Conservation (phyloP, 768 basidiomycete genomes). For the Hemileccinum rubropunctum region DNA sequence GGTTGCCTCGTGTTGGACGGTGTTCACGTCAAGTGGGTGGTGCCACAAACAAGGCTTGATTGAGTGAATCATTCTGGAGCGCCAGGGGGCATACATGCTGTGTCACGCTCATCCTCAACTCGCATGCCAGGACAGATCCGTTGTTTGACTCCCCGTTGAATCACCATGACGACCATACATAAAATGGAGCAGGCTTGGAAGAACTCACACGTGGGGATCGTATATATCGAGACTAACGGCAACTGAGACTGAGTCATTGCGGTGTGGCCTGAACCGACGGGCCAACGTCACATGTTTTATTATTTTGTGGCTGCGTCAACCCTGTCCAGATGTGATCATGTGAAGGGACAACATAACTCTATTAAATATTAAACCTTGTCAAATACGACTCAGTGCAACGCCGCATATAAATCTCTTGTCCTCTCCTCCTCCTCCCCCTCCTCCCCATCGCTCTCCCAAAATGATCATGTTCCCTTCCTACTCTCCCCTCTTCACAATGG, state of each 20-base stretch:
- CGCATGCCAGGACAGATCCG: too few species aligned
- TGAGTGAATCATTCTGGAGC: too few species aligned
- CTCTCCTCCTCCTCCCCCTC: too few species aligned
- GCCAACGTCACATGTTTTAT: background rate
- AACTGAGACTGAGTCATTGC: background rate
- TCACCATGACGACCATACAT: background rate
- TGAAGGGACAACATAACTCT: background rate
- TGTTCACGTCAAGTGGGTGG: too few species aligned
- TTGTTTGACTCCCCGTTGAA: too few species aligned
- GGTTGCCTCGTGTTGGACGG: constrained; percentile 15
- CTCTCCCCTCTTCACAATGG: constrained; percentile 65
- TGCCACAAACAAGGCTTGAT: too few species aligned
- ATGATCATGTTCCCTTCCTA: constrained; percentile 33
- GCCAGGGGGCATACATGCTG: too few species aligned
- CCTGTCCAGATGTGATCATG: constrained; percentile 17
- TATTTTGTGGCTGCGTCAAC: constrained; percentile 10
- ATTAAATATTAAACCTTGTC: constrained; percentile 22
- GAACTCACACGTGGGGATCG: too few species aligned
- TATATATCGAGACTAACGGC: too few species aligned
- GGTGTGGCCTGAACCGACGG: background rate
- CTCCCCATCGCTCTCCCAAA: background rate
- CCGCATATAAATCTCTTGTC: constrained; percentile 13
- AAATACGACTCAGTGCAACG: too few species aligned
- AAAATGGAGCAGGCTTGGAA: background rate
- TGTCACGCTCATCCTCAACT: too few species aligned